These are phyloP conservation scores for Acer negundo DNA, from an alignment of 345 rosid species.

Conservation along the genomic window DNA sequence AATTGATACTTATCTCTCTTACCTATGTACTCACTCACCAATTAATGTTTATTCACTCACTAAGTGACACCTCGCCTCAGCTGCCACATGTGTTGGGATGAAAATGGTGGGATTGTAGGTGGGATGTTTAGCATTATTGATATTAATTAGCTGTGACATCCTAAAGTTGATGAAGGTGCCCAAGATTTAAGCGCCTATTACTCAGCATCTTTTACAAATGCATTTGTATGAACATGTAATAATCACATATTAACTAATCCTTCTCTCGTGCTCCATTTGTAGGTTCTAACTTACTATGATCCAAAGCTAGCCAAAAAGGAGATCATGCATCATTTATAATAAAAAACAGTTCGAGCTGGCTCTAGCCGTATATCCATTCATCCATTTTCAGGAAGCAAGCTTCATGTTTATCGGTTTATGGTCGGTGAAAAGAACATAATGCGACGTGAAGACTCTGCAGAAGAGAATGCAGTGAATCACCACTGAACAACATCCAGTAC, in stretches of 20 bases:
- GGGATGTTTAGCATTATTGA: too few species aligned
- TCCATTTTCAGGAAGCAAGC: neutral
- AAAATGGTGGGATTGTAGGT: too few species aligned
- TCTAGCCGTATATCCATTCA: neutral
- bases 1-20: too few species aligned
- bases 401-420: neutral
- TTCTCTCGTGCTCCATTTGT: neutral
- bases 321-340: neutral
- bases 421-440: neutral
- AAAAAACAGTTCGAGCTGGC: neutral
- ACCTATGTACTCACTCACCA: too few species aligned
- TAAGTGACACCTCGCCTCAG: too few species aligned
- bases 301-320: neutral
- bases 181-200: neutral
- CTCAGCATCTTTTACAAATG: neutral
- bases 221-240: neutral
- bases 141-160: neutral
- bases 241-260: neutral
- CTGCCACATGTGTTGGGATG: too few species aligned
- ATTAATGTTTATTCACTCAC: too few species aligned
- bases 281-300: neutral
- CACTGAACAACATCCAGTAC: neutral
- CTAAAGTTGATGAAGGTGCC: neutral
- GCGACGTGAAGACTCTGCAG: slow-evolving; percentile 1
- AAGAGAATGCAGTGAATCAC: neutral